These are phyloP conservation scores for Stachybotrys chartarum DNA, from an alignment of 2,329 filamentous ascomycete genomes.

Conservation along the genomic window DNA sequence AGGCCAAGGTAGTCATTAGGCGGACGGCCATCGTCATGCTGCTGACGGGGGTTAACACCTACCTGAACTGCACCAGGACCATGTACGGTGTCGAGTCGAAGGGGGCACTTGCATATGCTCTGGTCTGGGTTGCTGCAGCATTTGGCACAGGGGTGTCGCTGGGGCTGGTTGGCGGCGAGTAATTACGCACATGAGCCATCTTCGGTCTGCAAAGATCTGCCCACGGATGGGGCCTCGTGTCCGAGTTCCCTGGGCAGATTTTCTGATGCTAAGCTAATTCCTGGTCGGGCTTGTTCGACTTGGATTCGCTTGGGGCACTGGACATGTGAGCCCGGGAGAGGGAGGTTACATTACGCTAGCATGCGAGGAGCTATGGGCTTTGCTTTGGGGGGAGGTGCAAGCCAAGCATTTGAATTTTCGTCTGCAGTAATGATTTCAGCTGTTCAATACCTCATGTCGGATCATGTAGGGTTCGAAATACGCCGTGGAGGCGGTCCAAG, in stretches of 20 bases:
- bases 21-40: slow-evolving; percentile 55
- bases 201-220: not conserved
- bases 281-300: too few relatives aligned
- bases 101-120: slow-evolving; percentile 67
- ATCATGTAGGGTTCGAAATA: too few relatives aligned
- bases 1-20: slow-evolving; percentile 55
- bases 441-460: too few relatives aligned
- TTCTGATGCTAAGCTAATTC: not conserved
- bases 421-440: too few relatives aligned
- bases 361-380: not conserved
- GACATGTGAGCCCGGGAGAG: not conserved
- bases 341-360: not conserved
- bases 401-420: too few relatives aligned
- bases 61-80: slow-evolving; percentile 58
- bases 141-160: slow-evolving; percentile 50
- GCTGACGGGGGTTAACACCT: slow-evolving; percentile 51
- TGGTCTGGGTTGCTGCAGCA: slow-evolving; percentile 65
- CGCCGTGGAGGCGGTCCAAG: too few relatives aligned
- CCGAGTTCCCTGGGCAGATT: not conserved
- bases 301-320: too few relatives aligned
- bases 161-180: slow-evolving; percentile 41
- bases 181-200: slow-evolving; percentile 2
- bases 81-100: slow-evolving; percentile 61
- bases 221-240: not conserved
- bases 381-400: too few relatives aligned